phyloP scores from a whole-genome alignment of 306 rosid genomes.

The Fragaria ananassa region DNA sequence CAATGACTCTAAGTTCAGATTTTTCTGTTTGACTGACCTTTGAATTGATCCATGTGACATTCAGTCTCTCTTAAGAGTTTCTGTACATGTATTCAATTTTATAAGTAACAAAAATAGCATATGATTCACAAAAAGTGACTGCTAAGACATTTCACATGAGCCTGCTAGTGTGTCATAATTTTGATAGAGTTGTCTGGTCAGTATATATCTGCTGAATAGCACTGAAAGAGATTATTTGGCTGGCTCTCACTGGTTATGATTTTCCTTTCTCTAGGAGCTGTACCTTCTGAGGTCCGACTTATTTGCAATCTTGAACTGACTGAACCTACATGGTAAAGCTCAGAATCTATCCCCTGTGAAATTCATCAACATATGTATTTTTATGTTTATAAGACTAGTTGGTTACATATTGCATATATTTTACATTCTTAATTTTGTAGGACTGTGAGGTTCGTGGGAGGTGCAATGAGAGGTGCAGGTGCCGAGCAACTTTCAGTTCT shows the following conservation, averaged over 20 bases:
- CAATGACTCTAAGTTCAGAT: not conserved
- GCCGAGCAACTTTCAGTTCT: constrained; percentile 90
- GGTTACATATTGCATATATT: not conserved
- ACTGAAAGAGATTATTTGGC: not conserved
- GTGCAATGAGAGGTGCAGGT: constrained; percentile 96
- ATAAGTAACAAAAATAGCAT: not conserved
- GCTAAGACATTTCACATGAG: not conserved
- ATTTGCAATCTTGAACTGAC: constrained; percentile 82
- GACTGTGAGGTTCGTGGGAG: constrained; percentile 85
- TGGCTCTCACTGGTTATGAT: not conserved
- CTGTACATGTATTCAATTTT: not conserved
- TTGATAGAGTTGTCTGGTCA: not conserved
- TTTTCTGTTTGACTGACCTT: not conserved
- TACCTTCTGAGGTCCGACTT: constrained; percentile 77
- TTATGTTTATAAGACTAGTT: not conserved
- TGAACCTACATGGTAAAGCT: constrained; percentile 73
- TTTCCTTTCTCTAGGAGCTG: constrained; percentile 47
- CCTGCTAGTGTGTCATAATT: not conserved
- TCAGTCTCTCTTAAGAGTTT: not conserved
- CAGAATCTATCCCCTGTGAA: constrained; percentile 10
- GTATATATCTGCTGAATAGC: not conserved
- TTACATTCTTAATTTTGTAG: constrained; percentile 31
- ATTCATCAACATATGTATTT: not conserved
- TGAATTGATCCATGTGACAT: not conserved
- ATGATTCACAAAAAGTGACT: not conserved